Evolutionary conservation across 805 yeast species (phyloP), one percentile per base, ranked within the genome.

Genomic region (Barnettozyma sp.): DNA sequence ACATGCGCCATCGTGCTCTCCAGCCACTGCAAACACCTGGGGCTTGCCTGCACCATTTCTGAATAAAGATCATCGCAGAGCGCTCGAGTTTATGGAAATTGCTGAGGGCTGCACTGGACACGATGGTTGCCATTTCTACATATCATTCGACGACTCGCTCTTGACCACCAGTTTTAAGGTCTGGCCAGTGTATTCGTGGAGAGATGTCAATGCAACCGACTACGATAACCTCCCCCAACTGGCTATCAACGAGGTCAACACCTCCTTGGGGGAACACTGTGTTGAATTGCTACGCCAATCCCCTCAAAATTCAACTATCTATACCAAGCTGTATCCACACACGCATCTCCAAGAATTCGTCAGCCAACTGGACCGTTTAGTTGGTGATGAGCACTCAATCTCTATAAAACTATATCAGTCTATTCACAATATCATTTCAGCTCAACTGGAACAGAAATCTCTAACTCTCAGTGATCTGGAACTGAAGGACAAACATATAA

Each of bases 101-200:
- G 39, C 42, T 10, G 16, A 40, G 8, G 19, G 13, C 11, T 15
- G 32, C 2, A 33, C 27, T n/a, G 39, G 23, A 4, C 32, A 33
- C 4, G 60, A 57, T 34, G 52, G 51, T 7, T 56, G 61, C 37
- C 62, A 58, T 35, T 34, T 56, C 8, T 60, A 58, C 40, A 27
- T 60, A 6, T 35, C 47, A 2, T 50, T 50, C 26, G 19, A 36
- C 5, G 40, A 40, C n/a, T 33, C 43, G 6, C 28, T 42, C n/a
- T 38, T 46, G 13, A 23, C 15, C 6, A 13, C 30, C 3, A 23
- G 22, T 11, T 32, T 38, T 17, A 30, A 38, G 18, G 40, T 40
- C 18, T 50, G 49, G 52, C 52, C 50, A 13, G 46, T 44, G 8
- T 47, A 44, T 30, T 31, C 37, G 6, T 41, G 44, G 32, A 37